phyloP scores from a whole-genome alignment of 2,329 filamentous ascomycete species.

The Aspergillus sp. region DNA sequence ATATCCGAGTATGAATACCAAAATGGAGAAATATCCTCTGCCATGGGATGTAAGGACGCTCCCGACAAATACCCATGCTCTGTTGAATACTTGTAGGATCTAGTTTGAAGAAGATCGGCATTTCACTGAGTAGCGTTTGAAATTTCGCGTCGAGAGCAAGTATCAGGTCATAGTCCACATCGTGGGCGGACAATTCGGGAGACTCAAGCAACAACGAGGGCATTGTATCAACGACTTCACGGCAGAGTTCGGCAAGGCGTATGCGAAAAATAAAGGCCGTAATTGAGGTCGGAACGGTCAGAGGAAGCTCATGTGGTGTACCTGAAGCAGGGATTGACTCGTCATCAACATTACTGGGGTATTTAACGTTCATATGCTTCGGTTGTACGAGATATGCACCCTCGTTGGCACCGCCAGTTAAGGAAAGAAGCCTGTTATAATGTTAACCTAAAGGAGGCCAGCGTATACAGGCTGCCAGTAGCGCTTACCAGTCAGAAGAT shows the following conservation, averaged over 20 bases:
- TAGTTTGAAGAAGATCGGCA: slow-evolving; percentile 5
- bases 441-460: not conserved
- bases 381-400: slow-evolving; percentile 20
- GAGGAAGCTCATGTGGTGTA: not conserved
- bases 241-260: slow-evolving; percentile 2
- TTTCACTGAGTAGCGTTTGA: not conserved
- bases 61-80: slow-evolving; percentile 15
- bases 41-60: slow-evolving; percentile 20
- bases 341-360: slow-evolving; percentile 21
- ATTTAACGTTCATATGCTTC: slow-evolving; percentile 21
- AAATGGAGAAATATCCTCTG: slow-evolving; percentile 19
- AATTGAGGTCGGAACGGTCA: not conserved
- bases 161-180: not conserved
- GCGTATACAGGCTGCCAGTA: not conserved
- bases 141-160: slow-evolving; percentile 1
- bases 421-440: slow-evolving; percentile 17
- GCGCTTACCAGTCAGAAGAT: slow-evolving; percentile 20
- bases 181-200: not conserved
- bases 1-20: slow-evolving; percentile 18
- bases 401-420: slow-evolving; percentile 18
- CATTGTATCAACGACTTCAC: slow-evolving; percentile 5
- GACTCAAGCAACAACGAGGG: not conserved
- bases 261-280: slow-evolving; percentile 4
- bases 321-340: slow-evolving; percentile 11
- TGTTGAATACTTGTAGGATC: slow-evolving; percentile 17